phyloP scores from a whole-genome alignment of 441 rosid species.

The Mallotus repandus region DNA sequence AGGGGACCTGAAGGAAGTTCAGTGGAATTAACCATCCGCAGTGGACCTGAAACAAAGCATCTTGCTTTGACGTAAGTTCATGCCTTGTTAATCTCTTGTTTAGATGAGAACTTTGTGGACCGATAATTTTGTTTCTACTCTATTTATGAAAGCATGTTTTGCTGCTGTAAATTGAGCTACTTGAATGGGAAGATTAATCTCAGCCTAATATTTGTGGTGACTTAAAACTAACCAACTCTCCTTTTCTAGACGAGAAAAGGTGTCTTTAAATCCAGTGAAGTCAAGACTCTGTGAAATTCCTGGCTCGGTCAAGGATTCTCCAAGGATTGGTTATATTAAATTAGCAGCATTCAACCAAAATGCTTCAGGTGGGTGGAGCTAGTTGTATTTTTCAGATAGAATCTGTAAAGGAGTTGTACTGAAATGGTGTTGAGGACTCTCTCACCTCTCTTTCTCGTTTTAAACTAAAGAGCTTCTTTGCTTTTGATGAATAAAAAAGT shows the following conservation, averaged over 20 bases:
- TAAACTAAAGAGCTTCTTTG: background rate
- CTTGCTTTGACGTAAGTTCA: slow-evolving; percentile 64
- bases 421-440: background rate
- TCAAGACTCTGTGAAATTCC: slow-evolving; percentile 78
- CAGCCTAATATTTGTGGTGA: background rate
- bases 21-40: slow-evolving; percentile 70
- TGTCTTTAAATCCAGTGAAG: slow-evolving; percentile 86
- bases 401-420: background rate
- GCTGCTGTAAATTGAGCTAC: background rate
- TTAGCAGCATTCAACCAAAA: slow-evolving; percentile 81
- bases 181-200: background rate
- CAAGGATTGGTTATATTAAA: slow-evolving; percentile 88
- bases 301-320: slow-evolving; percentile 62
- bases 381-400: slow-evolving; percentile 9
- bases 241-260: slow-evolving; percentile 68
- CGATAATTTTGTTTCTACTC: slow-evolving; percentile 6
- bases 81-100: slow-evolving; percentile 1
- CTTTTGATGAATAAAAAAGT: background rate
- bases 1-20: slow-evolving; percentile 97
- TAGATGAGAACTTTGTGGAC: background rate
- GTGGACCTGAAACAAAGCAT: slow-evolving; percentile 72
- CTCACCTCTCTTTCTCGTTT: background rate
- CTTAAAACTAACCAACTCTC: slow-evolving; percentile 20
- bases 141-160: background rate
- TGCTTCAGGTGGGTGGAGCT: slow-evolving; percentile 63